A percentile compares a stretch with the other conserved stretches of the same genome.
These are phyloP conservation scores for Vitellaria paradoxa DNA, from an alignment of 179 eudicot species.

Conservation along the genomic window DNA sequence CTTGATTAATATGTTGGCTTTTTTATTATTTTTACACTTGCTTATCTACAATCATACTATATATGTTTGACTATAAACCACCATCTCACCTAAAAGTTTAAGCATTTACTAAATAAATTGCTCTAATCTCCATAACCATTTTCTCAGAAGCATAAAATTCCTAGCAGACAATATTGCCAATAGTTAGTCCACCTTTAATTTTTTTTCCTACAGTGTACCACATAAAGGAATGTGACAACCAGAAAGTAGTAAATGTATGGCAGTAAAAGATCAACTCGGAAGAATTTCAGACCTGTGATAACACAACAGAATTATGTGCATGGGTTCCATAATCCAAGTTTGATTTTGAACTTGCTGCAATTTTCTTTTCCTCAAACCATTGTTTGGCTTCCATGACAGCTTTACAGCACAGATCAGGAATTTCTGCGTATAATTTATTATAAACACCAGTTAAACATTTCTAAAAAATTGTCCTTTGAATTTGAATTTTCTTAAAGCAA, in stretches of 20 bases:
- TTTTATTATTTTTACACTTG: no score
- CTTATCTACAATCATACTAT: no score
- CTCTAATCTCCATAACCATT: no score
- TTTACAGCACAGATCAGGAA: conserved; percentile 37
- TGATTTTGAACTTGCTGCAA: conserved; percentile 44
- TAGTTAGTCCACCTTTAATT: no score
- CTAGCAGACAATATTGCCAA: no score
- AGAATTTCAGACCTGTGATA: conserved; percentile 40
- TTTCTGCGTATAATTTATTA: conserved; percentile 27
- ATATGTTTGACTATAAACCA: no score
- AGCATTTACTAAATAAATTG: no score
- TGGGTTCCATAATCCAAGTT: conserved; percentile 30
- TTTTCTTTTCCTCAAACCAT: conserved; percentile 76
- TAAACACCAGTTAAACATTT: background rate
- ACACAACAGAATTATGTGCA: conserved; percentile 25
- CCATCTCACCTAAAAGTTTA: no score
- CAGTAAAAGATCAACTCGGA: background rate
- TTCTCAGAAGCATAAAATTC: no score
- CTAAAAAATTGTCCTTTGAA: background rate
- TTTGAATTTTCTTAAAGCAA: background rate
- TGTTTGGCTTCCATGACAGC: conserved; percentile 76
- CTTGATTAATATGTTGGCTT: no score
- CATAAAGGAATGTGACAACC: background rate
- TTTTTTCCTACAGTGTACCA: no score
- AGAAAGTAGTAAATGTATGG: background rate